phyloP scores from a whole-genome alignment of 441 rosid genomes.

The Populus tomentosa region DNA sequence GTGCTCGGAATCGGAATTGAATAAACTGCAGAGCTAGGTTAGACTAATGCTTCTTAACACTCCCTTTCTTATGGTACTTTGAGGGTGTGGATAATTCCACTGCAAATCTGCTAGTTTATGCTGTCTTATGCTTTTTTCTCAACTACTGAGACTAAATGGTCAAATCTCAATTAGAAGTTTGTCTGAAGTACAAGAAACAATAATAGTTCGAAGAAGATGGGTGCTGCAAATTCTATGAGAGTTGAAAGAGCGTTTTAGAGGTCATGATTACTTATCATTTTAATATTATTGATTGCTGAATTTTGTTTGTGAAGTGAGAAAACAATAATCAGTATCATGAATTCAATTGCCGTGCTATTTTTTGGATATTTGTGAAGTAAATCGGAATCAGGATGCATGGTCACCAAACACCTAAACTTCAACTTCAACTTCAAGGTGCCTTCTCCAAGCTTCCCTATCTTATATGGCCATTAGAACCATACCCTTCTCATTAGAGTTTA shows the following conservation, averaged over 20 bases:
- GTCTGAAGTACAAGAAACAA: not conserved
- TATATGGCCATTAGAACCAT: no score
- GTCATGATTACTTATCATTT: not conserved
- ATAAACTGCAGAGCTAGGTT: not conserved
- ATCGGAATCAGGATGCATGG: no score
- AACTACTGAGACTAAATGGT: not conserved
- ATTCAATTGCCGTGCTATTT: no score
- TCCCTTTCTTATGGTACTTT: not conserved
- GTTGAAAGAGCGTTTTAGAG: not conserved
- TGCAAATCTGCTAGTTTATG: not conserved
- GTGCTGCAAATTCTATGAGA: not conserved
- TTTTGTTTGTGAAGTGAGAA: not conserved
- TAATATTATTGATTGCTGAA: not conserved
- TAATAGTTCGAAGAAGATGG: not conserved
- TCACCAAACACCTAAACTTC: no score
- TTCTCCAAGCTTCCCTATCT: no score
- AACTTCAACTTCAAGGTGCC: no score
- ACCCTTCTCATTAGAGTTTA: no score
- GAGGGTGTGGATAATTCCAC: not conserved
- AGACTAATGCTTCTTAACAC: not conserved
- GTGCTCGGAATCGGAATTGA: not conserved
- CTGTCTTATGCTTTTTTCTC: not conserved
- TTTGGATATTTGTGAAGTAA: no score
- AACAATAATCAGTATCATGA: not conserved
- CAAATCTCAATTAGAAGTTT: not conserved